These are phyloP conservation scores for Emergomyces orientalis DNA, from an alignment of 2,329 filamentous ascomycete species.

Conservation along the genomic window DNA sequence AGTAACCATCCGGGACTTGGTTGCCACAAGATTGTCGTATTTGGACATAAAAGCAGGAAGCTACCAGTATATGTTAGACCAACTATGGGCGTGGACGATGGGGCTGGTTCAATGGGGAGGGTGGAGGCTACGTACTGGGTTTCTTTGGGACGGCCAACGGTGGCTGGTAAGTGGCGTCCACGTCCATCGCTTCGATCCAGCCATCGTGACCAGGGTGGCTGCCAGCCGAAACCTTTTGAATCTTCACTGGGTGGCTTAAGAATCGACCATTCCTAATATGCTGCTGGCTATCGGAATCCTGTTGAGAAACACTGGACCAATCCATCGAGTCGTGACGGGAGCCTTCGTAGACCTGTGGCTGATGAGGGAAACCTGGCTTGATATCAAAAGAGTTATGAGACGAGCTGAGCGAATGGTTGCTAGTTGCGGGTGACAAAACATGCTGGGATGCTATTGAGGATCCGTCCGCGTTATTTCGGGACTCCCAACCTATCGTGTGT, in stretches of 20 bases:
- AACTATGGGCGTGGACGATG: not conserved
- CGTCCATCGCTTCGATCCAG: slow-evolving; percentile 84
- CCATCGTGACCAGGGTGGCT: slow-evolving; percentile 48
- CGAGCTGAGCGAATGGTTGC: slow-evolving; percentile 32
- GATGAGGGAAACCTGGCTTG: slow-evolving; percentile 16
- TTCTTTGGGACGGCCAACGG: slow-evolving; percentile 63
- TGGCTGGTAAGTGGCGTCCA: slow-evolving; percentile 77
- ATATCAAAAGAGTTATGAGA: slow-evolving; percentile 21
- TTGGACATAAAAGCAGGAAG: slow-evolving; percentile 81
- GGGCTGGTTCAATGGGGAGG: slow-evolving; percentile 5
- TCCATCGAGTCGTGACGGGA: slow-evolving; percentile 22
- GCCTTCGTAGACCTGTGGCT: slow-evolving; percentile 16
- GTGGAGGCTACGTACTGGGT: slow-evolving; percentile 42
- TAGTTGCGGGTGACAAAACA: slow-evolving; percentile 31
- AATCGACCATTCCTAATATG: slow-evolving; percentile 14
- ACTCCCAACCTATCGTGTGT: slow-evolving; percentile 24
- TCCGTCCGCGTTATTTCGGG: slow-evolving; percentile 25
- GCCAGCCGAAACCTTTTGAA: slow-evolving; percentile 22
- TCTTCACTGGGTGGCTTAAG: slow-evolving; percentile 24
- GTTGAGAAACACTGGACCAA: slow-evolving; percentile 19
- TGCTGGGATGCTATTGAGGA: slow-evolving; percentile 25
- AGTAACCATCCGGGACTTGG: slow-evolving; percentile 49
- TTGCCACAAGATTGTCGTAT: slow-evolving; percentile 44
- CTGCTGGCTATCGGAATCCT: slow-evolving; percentile 13
- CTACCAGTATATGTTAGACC: slow-evolving; percentile 29